A percentile compares a stretch with the other conserved stretches of the same genome.
These are phyloP conservation scores for Colletotrichum ledebouriae DNA, from an alignment of 2,329 filamentous ascomycete species.

Conservation along the genomic window DNA sequence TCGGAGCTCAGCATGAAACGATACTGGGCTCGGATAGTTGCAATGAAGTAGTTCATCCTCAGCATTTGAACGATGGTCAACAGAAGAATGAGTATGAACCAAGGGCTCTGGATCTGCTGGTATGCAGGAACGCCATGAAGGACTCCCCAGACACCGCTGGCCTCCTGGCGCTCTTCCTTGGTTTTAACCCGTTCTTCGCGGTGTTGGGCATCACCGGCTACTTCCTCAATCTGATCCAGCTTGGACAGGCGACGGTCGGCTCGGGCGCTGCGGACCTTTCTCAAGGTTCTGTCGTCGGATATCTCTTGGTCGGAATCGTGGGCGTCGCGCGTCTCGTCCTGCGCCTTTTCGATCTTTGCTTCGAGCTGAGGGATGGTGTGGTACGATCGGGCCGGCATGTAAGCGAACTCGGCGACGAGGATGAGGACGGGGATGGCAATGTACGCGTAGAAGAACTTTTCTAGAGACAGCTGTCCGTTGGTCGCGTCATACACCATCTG, in stretches of 20 bases:
- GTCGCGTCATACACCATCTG: conserved; percentile 76
- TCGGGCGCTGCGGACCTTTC: conserved; percentile 57
- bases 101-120: conserved; percentile 75
- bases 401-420: conserved; percentile 52
- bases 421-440: conserved; percentile 53
- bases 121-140: conserved; percentile 75
- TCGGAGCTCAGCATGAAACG: conserved; percentile 72
- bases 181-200: conserved; percentile 67
- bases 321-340: conserved; percentile 55
- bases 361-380: conserved; percentile 56
- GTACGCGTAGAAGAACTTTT: conserved; percentile 58
- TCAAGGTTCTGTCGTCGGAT: conserved; percentile 59
- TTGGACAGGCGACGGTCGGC: conserved; percentile 67
- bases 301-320: conserved; percentile 70
- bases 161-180: conserved; percentile 70
- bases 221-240: conserved; percentile 72
- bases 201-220: conserved; percentile 69
- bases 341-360: conserved; percentile 54
- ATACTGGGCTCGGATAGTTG: conserved; percentile 79
- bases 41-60: conserved; percentile 79
- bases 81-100: conserved; percentile 79
- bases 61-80: conserved; percentile 73
- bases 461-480: conserved; percentile 51
- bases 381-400: conserved; percentile 58
- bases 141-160: conserved; percentile 78